phyloP scores from a whole-genome alignment of 768 basidiomycete genomes.

The Naganishia friedmannii region DNA sequence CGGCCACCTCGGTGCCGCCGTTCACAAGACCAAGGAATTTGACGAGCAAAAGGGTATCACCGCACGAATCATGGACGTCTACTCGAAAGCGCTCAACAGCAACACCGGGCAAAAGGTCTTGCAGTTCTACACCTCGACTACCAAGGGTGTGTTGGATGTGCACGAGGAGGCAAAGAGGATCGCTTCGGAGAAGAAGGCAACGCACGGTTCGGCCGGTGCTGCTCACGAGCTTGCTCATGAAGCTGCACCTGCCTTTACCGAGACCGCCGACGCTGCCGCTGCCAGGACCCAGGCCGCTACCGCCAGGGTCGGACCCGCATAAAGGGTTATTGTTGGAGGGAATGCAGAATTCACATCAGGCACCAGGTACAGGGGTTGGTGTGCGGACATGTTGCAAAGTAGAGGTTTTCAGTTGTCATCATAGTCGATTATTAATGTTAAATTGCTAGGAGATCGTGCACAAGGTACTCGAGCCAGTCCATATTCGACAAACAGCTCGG shows the following conservation, averaged over 20 bases:
- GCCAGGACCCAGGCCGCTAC: slow-evolving; percentile 7
- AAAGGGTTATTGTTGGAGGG: neutral
- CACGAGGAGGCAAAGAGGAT: slow-evolving; percentile 90
- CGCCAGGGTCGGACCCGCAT: slow-evolving; percentile 6
- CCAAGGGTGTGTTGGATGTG: slow-evolving; percentile 84
- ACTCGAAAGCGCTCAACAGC: slow-evolving; percentile 63
- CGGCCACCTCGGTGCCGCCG: slow-evolving; percentile 49
- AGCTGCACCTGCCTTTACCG: slow-evolving; percentile 23
- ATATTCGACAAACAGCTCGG: too few relatives aligned
- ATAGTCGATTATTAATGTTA: neutral
- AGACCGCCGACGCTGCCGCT: slow-evolving; percentile 25
- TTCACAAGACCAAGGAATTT: slow-evolving; percentile 67
- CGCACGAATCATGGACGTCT: slow-evolving; percentile 64
- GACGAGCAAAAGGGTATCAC: slow-evolving; percentile 78
- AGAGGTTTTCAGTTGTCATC: slow-evolving; percentile 5
- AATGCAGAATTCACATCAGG: neutral
- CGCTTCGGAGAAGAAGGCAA: slow-evolving; percentile 48
- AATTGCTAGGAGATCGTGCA: too few relatives aligned
- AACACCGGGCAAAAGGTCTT: slow-evolving; percentile 71
- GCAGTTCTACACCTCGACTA: slow-evolving; percentile 79
- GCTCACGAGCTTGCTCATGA: slow-evolving; percentile 30
- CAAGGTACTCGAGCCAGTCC: too few relatives aligned
- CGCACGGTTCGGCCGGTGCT: slow-evolving; percentile 20
- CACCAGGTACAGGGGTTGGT: neutral
- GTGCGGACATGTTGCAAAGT: neutral